Evolutionary conservation across 1,139 yeast species (phyloP), one percentile per base, ranked within the genome.

Genomic region (Geotrichum citri-aurantii): DNA sequence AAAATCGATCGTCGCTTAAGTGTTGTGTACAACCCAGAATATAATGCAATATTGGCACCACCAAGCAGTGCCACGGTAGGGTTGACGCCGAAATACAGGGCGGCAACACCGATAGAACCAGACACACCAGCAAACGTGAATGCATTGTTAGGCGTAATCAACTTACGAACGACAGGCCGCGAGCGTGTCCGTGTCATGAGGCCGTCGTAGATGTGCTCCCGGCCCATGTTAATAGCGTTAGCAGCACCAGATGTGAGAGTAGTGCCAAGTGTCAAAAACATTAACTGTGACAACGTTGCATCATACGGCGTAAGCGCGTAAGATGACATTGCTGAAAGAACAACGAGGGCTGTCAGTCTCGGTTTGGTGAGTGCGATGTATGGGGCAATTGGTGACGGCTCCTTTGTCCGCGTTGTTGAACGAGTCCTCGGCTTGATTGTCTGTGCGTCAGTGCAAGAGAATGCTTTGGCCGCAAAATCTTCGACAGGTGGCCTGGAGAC

Each of bases 171-270:
- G 2, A 95, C 92, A 0, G 99, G 99, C 65, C 99, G 79, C 8
- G 85, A 81, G 23, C 88, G 83, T 0, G 99, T 93, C 67, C 99
- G 78, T 1, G 88, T 82, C 99, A 93, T 95, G 69, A 82, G 81
- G 55, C 82, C 81, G 69, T 93, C 99, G 69, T 83, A 93, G 31
- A 83, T 87, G 7, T 97, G 96, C 72, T 93, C 99, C 63, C 99
- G 79, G 1, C 92, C 98, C 96, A 92, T 93, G 70, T 93, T 93
- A 56, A 93, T 90, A 2, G 98, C 96, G 73, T 93, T 93, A 1
- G 99, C 99, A 1, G 97, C 84, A 10, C 96, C 95, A 0, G 97
- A 90, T 65, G 95, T 82, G 52, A 93, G 74, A 1, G 93, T 83
- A 0, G 98, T 93, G 17, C 99, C 99, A 0, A 81, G 71, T 0